Percentiles rank a stretch among this genome's conserved stretches.
Evolutionary conservation across 805 yeast genomes (phyloP).

Genomic region (Ascoidea tarda): DNA sequence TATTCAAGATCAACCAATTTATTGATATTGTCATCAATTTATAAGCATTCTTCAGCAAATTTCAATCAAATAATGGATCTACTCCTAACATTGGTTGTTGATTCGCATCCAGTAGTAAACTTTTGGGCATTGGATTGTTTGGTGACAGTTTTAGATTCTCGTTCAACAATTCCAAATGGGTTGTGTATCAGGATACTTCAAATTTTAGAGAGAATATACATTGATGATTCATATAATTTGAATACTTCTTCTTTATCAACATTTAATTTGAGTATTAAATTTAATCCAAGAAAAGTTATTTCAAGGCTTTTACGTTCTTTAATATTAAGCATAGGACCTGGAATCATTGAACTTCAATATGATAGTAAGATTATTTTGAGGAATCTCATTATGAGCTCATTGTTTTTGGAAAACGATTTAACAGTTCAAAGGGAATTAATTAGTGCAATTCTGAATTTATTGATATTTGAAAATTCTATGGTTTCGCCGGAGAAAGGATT

Average conservation of each 20-base stretch:
- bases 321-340: conserved; percentile 46
- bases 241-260: conserved; percentile 27
- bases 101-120: conserved; percentile 80
- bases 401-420: conserved; percentile 19
- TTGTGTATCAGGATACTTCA: conserved; percentile 30
- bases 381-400: conserved; percentile 21
- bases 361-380: conserved; percentile 18
- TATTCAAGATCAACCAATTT: conserved; percentile 45
- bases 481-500: conserved; percentile 12
- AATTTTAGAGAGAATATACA: conserved; percentile 23
- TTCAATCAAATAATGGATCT: conserved; percentile 39
- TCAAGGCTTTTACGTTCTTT: conserved; percentile 29
- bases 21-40: conserved; percentile 32
- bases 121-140: conserved; percentile 55
- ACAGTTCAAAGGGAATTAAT: conserved; percentile 22
- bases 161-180: conserved; percentile 28
- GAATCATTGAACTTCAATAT: conserved; percentile 20
- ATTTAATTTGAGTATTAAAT: conserved; percentile 34
- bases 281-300: conserved; percentile 29
- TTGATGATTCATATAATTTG: conserved; percentile 36
- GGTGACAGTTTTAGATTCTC: conserved; percentile 38
- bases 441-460: conserved; percentile 29
- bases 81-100: conserved; percentile 43
- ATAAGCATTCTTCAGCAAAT: conserved; percentile 25
- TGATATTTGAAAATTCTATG: conserved; percentile 27